Evolutionary conservation across 169 alveolate genomes (phyloP), one percentile per base, ranked within the genome.

Genomic region (Babesia microti): DNA sequence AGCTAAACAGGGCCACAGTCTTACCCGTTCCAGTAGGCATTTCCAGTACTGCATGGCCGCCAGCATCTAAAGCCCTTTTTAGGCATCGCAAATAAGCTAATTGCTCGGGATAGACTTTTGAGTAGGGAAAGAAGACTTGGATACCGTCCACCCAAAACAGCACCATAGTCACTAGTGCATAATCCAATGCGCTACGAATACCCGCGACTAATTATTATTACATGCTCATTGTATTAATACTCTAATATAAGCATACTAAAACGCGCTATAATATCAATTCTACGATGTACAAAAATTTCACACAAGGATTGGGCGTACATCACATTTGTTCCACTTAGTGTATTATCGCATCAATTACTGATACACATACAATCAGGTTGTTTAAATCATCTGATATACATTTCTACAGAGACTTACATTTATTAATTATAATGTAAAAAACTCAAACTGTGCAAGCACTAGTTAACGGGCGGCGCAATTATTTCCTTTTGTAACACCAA

Each of bases 21-120:
- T 93, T 93, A 9, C 98, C 98, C 47, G 98, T 91, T 6, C 98
- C 98, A 9, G 98, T 93, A 21, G 98, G 98, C 98, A 92, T 93
- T 54, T 92, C 98, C 52, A 93, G 68, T 12, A 92, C 95, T 18
- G 92, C 97, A 59, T 93, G 98, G 45, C 98, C 97, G 52, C 86
- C 83, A 27, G 91, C 87, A 34, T 88, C 93, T 14, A 91, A 55
- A 15, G 88, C 80, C 35, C 61, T 52, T 61, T 88, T 91, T 28
- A 91, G 79, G 53, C 84, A 82, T 47, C 71, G 74, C 95, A 91
- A 84, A 52, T 91, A 91, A 14, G 88, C 94, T 36, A 78, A 72
- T 71, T 93, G 93, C 58, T 93, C 98, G 4, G 97, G 97, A 72
- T 91, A 93, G 14, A 93, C 88, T 46, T 78, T 72, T 36, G 87